Percentiles rank a stretch among this genome's conserved stretches.
These are phyloP conservation scores for Botrytis squamosa DNA, from an alignment of 2,329 filamentous ascomycete genomes.

Conservation along the genomic window DNA sequence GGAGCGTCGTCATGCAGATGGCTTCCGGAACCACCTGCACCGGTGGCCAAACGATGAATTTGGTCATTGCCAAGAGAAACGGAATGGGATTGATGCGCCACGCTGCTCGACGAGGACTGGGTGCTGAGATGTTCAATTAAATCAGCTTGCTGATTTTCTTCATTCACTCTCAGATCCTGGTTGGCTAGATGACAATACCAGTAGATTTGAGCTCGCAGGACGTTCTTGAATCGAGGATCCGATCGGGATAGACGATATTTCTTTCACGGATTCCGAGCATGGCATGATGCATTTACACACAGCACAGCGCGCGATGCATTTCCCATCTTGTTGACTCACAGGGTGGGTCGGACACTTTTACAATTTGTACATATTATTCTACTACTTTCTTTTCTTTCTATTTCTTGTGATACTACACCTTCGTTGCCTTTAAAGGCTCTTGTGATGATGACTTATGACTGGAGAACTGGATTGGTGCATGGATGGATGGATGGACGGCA, in stretches of 20 bases:
- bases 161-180: neutral
- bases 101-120: neutral
- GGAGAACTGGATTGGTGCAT: neutral
- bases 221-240: neutral
- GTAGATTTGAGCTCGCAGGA: constrained; percentile 7
- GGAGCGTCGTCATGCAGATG: constrained; percentile 47
- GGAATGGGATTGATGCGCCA: neutral
- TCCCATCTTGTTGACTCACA: neutral
- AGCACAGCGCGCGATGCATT: neutral
- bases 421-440: neutral
- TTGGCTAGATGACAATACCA: neutral
- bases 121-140: neutral
- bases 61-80: constrained; percentile 41
- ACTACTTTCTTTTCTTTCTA: neutral
- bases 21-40: constrained; percentile 49
- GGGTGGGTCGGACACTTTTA: neutral
- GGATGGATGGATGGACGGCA: neutral
- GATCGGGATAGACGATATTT: neutral
- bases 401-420: neutral
- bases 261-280: neutral
- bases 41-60: constrained; percentile 43
- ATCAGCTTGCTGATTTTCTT: neutral
- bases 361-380: neutral
- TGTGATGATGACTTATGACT: neutral
- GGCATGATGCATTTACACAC: neutral